Base-by-base conservation (phyloP, 768 basidiomycete genomes). In the Rhizopogon vinicolor region DNA sequence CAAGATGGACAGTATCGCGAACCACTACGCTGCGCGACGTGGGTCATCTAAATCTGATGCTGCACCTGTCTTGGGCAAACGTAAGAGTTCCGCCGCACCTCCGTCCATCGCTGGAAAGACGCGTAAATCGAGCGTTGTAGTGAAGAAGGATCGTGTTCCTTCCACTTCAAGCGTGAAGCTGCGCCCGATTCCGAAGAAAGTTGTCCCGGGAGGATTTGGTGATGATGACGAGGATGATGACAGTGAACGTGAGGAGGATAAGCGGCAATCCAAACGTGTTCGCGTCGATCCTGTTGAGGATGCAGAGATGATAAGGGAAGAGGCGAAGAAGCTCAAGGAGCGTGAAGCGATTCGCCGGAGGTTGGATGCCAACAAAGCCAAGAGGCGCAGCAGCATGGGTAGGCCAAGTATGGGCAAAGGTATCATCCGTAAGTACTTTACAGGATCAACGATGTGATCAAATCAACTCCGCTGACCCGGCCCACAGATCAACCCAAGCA, bases 1-100 rank as follows among this genome's bases (percentile, higher is more conserved):
- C 53, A 86, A 82, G 76, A 92, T 92, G 90, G 87, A 89, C 60
- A 84, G 86, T 7, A 91, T 91, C 63, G 78, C 73, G 10, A 73
- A 63, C 10, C 79, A 81, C 57, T 81, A 81, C 61, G 75, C 81
- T 5, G 77, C 77, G 29, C 72, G 65, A 45, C 72, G 76, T 16
- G 63, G 65, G 9, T 67, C 54, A 65, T 64, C 28, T n/a, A 51
- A 54, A 2, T 44, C 60, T 59, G 49, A 53, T 51, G 33, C 61
- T 60, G 46, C 5, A 16, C 19, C 58, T 51, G 55, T 63, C 55
- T 54, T 60, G 56, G 55, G 51, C 49, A 80, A 78, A 62, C 71
- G 79, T 56, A 81, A 78, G 63, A 22, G 29, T 7, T 16, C 10
- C 19, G 52, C 35, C 6, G 52, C 4, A 10, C 35, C 60, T 10